These are phyloP conservation scores for Trichosporon coremiiforme DNA, from an alignment of 1,284 basidiomycete genomes.

Conservation along the genomic window DNA sequence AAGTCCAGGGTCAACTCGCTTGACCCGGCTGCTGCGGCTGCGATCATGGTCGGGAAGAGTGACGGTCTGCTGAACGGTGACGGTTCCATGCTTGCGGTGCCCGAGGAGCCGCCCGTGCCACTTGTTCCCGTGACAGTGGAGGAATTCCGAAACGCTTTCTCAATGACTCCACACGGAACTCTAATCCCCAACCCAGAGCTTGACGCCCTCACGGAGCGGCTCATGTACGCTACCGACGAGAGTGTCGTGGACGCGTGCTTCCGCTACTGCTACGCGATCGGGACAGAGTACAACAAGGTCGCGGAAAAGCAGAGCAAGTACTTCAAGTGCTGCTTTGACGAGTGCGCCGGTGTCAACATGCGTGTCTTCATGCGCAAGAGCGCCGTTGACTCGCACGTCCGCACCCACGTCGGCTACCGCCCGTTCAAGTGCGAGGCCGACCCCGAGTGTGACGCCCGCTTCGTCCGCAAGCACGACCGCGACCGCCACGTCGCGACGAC, in stretches of 20 bases:
- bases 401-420: slow-evolving; percentile 33
- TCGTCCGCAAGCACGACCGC: slow-evolving; percentile 35
- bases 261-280: slow-evolving; percentile 32
- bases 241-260: slow-evolving; percentile 32
- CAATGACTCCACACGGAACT: slow-evolving; percentile 24
- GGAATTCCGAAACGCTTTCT: slow-evolving; percentile 29
- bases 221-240: slow-evolving; percentile 32
- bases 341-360: slow-evolving; percentile 25
- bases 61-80: not conserved
- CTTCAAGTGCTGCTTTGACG: slow-evolving; percentile 35
- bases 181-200: slow-evolving; percentile 29
- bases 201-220: slow-evolving; percentile 28
- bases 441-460: slow-evolving; percentile 30
- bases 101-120: slow-evolving; percentile 3
- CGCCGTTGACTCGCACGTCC: slow-evolving; percentile 33
- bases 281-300: slow-evolving; percentile 30
- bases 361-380: slow-evolving; percentile 34
- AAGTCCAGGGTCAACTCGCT: slow-evolving; percentile 19
- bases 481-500: slow-evolving; percentile 33
- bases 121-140: slow-evolving; percentile 28
- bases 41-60: slow-evolving; percentile 10
- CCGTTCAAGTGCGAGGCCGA: slow-evolving; percentile 32
- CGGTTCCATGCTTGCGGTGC: not conserved
- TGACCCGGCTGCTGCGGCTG: not conserved
- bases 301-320: slow-evolving; percentile 35